Evolutionary conservation across 306 rosid genomes (phyloP), one percentile per base, ranked within the genome.

Genomic region (Castanopsis chinensis): DNA sequence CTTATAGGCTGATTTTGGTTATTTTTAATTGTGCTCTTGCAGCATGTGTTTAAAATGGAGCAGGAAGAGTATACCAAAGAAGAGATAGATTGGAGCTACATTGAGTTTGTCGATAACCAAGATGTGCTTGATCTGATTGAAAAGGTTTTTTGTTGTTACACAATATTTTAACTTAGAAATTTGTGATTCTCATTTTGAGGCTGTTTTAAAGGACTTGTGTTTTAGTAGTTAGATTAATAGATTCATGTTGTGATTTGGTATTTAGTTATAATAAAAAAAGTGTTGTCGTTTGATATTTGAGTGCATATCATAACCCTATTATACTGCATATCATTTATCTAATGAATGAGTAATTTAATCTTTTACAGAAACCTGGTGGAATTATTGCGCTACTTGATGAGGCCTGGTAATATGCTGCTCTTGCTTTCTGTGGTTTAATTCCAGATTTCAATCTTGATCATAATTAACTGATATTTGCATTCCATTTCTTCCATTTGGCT

Each of bases 41-140:
- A 94, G 99, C 99, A 94, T 78, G 99, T 94, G 71, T 94, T 94
- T 70, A 94, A 94, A 90, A 94, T 92, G 99, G 99, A 94, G 84
- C 99, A 94, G 86, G 99, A 94, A 86, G 99, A 94, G 77, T 94
- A 94, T 83, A 94, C 99, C 37, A 94, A 94, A 82, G 97, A 94
- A 87, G 90, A 88, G 82, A 94, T 94, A 19, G 37, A 94, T 85
- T 94, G 97, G 99, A 94, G 99, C 90, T 94, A 94, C 91, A 94
- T 94, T 43, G 99, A 92, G 81, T 94, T 94, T 85, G 97, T 94
- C 79, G 99, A 94, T 77, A 94, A 94, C 86, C 97, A 94, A 86
- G 99, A 94, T 83, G 99, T 94, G 72, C 81, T 94, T 91, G 99
- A 94, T 89, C 86, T 94, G 43, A 94, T 94, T 81, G 99, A 94